Base-by-base conservation (phyloP, 768 basidiomycete species). In the Xanthoconium stramineum region DNA sequence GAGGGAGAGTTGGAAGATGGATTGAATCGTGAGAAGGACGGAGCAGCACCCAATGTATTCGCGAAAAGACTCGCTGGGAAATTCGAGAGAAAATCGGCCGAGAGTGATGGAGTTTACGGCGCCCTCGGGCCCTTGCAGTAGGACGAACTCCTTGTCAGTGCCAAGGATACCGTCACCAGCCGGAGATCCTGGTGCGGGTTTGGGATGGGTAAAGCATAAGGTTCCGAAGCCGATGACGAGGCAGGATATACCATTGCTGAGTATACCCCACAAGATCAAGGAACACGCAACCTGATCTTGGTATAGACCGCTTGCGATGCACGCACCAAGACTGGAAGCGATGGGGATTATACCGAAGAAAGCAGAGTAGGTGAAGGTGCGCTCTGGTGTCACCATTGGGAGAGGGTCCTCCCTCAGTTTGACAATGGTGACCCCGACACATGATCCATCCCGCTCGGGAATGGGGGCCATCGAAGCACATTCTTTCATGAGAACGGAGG, bases 181-280 rank as follows among this genome's bases (percentile, higher is more conserved):
- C 24, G 24, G 24, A 4, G 24, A 24, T 24, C 24, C 24, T 24
- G 24, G 2, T 24, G 24, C 24, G 24, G 24, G 24, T 24, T 2
- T 4, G 24, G 2, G 24, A 24, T 24, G 24, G 24, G 24, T 24
- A 4, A 24, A 24, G 24, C 4, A 4, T 24, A 24, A 24, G 24
- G 24, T 24, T 24, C 24, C 24, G 24, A 24, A 4, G 24, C 24
- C 24, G 17, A 69, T 58, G 28, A 61, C 51, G 19, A 53, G 55
- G 53, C 69, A 68, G 14, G 70, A 57, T 30, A 68, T 6, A 20
- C 70, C 70, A 38, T 60, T 71, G 55, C 62, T 57, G 17, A 71
- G 4, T 11, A 71, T 68, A 3, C 70, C 70, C 15, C 61, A 58
- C 0, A 71, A 53, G 29, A 71, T 68, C 62, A 71, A 57, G 11